These are phyloP conservation scores for Tetrahymena malaccensis DNA, from an alignment of 73 alveolate species.

Conservation along the genomic window DNA sequence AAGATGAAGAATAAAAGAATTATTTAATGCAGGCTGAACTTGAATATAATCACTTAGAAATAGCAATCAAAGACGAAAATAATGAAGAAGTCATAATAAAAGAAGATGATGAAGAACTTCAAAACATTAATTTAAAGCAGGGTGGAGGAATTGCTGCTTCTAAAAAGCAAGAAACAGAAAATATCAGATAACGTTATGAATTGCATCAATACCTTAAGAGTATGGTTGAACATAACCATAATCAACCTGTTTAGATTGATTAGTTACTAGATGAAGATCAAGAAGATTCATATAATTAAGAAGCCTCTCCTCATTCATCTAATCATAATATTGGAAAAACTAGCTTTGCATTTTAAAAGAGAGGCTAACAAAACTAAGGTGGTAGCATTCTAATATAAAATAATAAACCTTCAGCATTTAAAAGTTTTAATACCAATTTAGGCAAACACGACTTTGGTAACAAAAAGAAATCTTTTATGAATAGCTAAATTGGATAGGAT, in stretches of 20 bases:
- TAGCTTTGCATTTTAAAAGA: background rate
- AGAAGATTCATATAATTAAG: background rate
- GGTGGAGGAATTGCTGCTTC: background rate
- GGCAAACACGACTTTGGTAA: background rate
- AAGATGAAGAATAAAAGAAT: background rate
- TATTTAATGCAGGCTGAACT: background rate
- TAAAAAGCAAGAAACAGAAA: background rate
- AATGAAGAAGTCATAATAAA: background rate
- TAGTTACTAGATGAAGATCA: background rate
- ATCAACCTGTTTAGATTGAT: background rate
- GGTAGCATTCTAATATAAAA: background rate
- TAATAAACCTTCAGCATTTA: background rate
- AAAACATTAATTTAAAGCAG: background rate
- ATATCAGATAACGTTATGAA: background rate
- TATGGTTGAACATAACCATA: background rate
- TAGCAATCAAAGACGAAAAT: background rate
- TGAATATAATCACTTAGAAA: background rate
- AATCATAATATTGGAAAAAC: background rate
- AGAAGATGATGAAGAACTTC: background rate
- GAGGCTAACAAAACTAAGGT: background rate
- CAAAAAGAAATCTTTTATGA: background rate
- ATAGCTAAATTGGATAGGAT: background rate
- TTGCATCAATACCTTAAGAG: background rate
- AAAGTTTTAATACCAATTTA: background rate
- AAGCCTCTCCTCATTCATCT: background rate